Evolutionary conservation across 257 asterid genomes (phyloP), one percentile per base, ranked within the genome.

Genomic region (Paraleonurus japonicus): DNA sequence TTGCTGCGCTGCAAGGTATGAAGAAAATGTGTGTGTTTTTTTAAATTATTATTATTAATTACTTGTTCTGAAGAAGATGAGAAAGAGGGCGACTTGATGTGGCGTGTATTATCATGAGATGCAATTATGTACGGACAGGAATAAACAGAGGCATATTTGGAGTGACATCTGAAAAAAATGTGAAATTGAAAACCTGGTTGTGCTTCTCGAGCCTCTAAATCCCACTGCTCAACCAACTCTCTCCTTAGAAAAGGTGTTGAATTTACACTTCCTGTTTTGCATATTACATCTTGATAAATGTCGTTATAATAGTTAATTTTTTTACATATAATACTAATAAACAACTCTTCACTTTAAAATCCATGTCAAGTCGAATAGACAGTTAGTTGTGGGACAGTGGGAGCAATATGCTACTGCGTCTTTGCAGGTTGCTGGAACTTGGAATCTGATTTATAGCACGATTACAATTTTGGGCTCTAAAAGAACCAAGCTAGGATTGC

Each of bases 111-210:
- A 8, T 20, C 51, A 13, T 43, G 51, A 43, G 51, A 43, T 43
- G 51, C 17, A 43, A 15, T 43, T 47, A 47, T 47, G 54, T 47
- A 32, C 48, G 39, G 43, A 32, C 77, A 92, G 98, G 95, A 53
- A 81, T 89, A 37, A 85, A 93, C 53, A 87, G 98, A 75, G 98
- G 98, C 62, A 90, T 93, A 48, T 93, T 93, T 79, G 98, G 98
- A 69, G 85, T 86, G 19, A 70, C 86, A 8, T 83, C 90, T 6
- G 85, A 73, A 13, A 87, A 79, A 90, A 84, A 79, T 50, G 53
- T 72, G 90, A 84, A 79, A 90, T 93, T 55, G 81, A 77, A 69
- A 78, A 66, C 37, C 53, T 90, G 80, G 92, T 89, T 61, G 80
- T 77, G 80, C 84, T 81, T 67, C 76, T 93, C 45, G 98, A 93